Conservation (phyloP, 306 rosid genomes). For the Hippophae gyantsensis region DNA sequence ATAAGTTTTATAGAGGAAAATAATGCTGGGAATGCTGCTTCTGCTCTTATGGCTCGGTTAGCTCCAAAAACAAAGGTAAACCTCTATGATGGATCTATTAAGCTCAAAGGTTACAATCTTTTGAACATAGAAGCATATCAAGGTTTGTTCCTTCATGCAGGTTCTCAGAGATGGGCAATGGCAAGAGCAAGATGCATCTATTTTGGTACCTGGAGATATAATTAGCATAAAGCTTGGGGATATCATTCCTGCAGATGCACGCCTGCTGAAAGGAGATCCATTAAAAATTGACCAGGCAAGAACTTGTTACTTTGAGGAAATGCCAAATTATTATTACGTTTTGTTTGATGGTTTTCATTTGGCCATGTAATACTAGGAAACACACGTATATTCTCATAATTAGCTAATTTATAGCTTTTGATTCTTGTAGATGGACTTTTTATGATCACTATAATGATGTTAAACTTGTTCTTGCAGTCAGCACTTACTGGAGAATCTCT, state of each 20-base stretch:
- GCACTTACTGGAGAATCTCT: conserved; percentile 88
- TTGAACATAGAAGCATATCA: neutral
- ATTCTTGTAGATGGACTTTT: too few relatives aligned
- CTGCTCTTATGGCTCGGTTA: conserved; percentile 74
- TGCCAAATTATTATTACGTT: neutral
- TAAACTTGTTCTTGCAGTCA: conserved; percentile 47
- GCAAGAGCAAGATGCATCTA: conserved; percentile 73
- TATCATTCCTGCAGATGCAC: conserved; percentile 87
- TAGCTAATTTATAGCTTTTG: too few relatives aligned
- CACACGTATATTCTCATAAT: neutral
- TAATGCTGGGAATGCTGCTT: conserved; percentile 80
- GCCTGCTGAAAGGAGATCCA: conserved; percentile 80
- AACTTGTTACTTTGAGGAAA: conserved; percentile 3
- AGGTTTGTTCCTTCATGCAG: conserved; percentile 27
- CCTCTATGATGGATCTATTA: conserved; percentile 3
- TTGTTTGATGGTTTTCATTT: neutral
- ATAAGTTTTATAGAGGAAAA: conserved; percentile 90
- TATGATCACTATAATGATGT: conserved; percentile 10
- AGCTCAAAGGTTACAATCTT: neutral
- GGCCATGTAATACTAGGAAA: too few relatives aligned
- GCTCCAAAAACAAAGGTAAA: conserved; percentile 77
- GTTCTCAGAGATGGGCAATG: conserved; percentile 80
- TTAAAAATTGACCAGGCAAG: conserved; percentile 82
- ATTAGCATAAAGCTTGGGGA: conserved; percentile 82
- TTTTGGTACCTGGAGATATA: conserved; percentile 83